phyloP scores from a whole-genome alignment of 2,329 filamentous ascomycete genomes.

The Didymella pomorum region DNA sequence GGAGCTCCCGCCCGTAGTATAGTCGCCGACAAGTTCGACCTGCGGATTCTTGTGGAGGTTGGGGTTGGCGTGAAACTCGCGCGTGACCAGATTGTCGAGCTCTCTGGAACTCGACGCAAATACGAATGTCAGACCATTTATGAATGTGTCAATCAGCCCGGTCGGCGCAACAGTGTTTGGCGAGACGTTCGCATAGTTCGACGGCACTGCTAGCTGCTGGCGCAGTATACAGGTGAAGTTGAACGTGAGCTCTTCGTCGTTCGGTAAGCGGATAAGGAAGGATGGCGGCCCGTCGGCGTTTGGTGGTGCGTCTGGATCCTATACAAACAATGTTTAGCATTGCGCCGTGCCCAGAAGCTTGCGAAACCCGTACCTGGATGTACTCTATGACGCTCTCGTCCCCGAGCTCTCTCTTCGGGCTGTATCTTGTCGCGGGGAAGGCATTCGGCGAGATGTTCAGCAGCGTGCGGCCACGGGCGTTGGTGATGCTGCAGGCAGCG shows the following conservation, averaged over 20 bases:
- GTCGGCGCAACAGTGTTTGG: conserved; percentile 58
- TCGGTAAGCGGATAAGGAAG: conserved; percentile 86
- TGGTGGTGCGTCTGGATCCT: conserved; percentile 76
- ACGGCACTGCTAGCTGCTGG: conserved; percentile 58
- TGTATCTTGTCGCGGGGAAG: conserved; percentile 82
- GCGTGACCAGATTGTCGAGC: conserved; percentile 89
- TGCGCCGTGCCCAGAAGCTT: not conserved
- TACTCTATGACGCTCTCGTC: conserved; percentile 86
- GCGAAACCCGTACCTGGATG: conserved; percentile 72
- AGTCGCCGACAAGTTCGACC: conserved; percentile 94
- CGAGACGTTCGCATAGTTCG: conserved; percentile 53
- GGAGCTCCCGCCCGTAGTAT: conserved; percentile 79
- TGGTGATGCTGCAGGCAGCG: conserved; percentile 81
- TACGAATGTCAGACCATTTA: conserved; percentile 90
- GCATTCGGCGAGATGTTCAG: conserved; percentile 83
- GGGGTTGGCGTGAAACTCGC: conserved; percentile 95
- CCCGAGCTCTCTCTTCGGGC: conserved; percentile 73
- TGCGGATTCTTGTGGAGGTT: conserved; percentile 98
- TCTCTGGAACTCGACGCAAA: conserved; percentile 86
- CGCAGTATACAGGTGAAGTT: conserved; percentile 88
- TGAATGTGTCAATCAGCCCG: conserved; percentile 70
- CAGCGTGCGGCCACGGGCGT: conserved; percentile 77
- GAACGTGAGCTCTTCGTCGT: conserved; percentile 92
- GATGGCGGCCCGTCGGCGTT: conserved; percentile 60
- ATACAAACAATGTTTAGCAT: conserved; percentile 23